Evolutionary conservation across 179 eudicot genomes (phyloP), one percentile per base, ranked within the genome.

Genomic region (Beta macrorhiza): DNA sequence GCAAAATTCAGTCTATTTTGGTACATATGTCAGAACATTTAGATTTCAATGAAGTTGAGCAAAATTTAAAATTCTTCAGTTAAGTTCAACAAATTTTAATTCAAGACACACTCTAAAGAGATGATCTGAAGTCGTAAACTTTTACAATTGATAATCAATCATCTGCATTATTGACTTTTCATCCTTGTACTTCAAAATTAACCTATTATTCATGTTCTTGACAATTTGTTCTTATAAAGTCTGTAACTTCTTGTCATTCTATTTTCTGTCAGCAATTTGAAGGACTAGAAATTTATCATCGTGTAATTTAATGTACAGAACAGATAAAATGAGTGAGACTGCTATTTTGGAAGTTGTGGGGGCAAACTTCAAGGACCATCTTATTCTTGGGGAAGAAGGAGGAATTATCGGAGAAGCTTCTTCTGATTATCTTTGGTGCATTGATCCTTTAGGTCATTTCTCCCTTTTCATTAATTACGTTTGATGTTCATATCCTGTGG

Each of bases 371-470:
- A 82, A 75, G 29, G 97, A 92, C 81, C 99, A 96, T 88, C 98
- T 96, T 69, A 94, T 96, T 88, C 98, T 94, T 81, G 99, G 99
- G 82, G 99, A 96, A 88, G 99, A 96, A 86, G 99, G 99, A 89
- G 99, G 99, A 78, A 59, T 96, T 72, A 90, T 87, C 86, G 99
- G 99, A 68, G 95, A 96, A 76, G 85, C 97, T 82, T 91, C 97
- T 77, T 96, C 99, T 77, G 97, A 96, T 87, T 96, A 92, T 79
- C 99, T 96, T 81, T 96, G 99, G 99, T 96, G 99, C 91, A 96
- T 96, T 84, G 99, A 96, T 85, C 99, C 99, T 57, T 84, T 96
- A 88, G 99, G 99, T 96, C 68, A 70, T 84, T 82, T 32, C 72
- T 61, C 78, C 22, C 69, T 81, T 67, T 68, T 73, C 76, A 52